Evolutionary conservation across 2,329 filamentous ascomycete genomes (phyloP), one percentile per base, ranked within the genome.

Genomic region (Geosmithia putterillii): DNA sequence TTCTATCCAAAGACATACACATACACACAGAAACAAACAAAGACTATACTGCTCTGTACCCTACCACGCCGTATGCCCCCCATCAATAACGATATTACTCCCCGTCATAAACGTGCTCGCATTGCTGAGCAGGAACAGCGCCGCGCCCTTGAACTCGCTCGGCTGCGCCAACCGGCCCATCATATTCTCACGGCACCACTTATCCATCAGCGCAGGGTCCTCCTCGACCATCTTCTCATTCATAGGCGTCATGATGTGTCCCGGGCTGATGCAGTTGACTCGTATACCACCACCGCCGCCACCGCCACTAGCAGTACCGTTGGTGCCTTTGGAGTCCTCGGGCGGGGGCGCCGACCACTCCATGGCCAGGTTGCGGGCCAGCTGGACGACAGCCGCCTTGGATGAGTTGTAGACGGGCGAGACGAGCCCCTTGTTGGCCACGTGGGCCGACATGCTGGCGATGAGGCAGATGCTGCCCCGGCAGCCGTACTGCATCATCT

Each of bases 141-240:
- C 74, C 0, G 76, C 72, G 0, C 76, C 76, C 50, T 75, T 70
- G 55, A 80, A 80, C 51, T 81, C 76, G 39, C 70, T 65, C 0
- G 76, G 71, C 21, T 61, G 59, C 21, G 74, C 76, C 25, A 81
- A 61, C 18, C 76, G 66, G 2, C 71, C 78, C 50, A 87, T 67
- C 82, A 87, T 86, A 55, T 86, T 87, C 62, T 85, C 77, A 44
- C 68, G 74, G 43, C 80, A 74, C 83, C 83, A 88, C 44, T 75
- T 71, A 42, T 64, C 57, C 43, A 57, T 59, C 34, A 70, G 60
- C 32, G 81, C 78, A 0, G 83, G 83, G 18, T 76, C 80, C 50
- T 83, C 71, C 47, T 78, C 68, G 51, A 88, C 85, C 40, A 86
- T 69, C 51, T 76, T 72, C 54, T 79, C 71, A 0, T 86, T 82